phyloP scores from a whole-genome alignment of 106 monocot genomes.

The Acanthochlamys bracteata region DNA sequence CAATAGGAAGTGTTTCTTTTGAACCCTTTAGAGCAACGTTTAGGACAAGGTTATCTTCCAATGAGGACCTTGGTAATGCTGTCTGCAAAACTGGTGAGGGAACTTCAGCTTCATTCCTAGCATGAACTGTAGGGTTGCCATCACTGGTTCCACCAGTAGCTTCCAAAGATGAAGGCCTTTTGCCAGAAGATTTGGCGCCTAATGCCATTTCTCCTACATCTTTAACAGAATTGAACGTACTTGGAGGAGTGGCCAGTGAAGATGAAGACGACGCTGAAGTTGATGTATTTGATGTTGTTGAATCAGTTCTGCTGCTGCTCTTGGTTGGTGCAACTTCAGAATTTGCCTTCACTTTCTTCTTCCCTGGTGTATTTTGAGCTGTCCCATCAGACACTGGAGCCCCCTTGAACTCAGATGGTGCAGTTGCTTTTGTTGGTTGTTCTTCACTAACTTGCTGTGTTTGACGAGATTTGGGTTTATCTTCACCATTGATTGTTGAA shows the following conservation, averaged over 20 bases:
- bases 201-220: not conserved
- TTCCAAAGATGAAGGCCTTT: conserved; percentile 3
- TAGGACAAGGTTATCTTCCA: conserved; percentile 62
- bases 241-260: conserved; percentile 5
- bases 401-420: conserved; percentile 27
- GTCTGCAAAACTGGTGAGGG: conserved; percentile 3
- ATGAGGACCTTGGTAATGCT: conserved; percentile 13
- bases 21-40: conserved; percentile 60
- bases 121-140: not conserved
- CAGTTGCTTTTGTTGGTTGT: conserved; percentile 17
- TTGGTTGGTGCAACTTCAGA: conserved; percentile 16
- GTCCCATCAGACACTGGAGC: conserved; percentile 17
- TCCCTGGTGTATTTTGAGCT: conserved; percentile 17
- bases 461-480: conserved; percentile 35
- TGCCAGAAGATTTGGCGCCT: conserved; percentile 4
- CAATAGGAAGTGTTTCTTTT: conserved; percentile 54
- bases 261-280: not conserved
- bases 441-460: conserved; percentile 32
- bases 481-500: conserved; percentile 45
- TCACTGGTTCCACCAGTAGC: not conserved
- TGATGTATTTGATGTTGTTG: conserved; percentile 8
- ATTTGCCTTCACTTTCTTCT: conserved; percentile 28
- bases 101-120: conserved; percentile 22
- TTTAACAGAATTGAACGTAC: conserved; percentile 12
- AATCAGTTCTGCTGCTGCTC: conserved; percentile 16